These are phyloP conservation scores for Candida ortonii DNA, from an alignment of 805 yeast genomes.

Conservation along the genomic window DNA sequence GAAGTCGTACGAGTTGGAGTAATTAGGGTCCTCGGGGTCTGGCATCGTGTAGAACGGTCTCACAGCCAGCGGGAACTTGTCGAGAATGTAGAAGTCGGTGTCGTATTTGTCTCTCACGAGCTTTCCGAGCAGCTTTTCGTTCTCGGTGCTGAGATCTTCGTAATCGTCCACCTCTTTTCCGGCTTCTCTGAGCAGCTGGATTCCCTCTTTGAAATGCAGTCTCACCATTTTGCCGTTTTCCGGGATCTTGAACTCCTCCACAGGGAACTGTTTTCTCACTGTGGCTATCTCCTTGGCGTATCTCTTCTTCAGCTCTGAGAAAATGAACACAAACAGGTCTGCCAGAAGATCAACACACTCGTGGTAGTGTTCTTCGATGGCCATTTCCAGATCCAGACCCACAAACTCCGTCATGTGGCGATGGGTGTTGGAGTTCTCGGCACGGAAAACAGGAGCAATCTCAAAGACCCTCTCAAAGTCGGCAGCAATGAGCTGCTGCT, in stretches of 20 bases:
- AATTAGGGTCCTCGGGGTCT: slow-evolving; percentile 84
- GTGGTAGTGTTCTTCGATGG: slow-evolving; percentile 96
- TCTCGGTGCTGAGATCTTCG: slow-evolving; percentile 90
- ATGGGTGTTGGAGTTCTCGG: slow-evolving; percentile 98
- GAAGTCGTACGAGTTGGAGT: slow-evolving; percentile 97
- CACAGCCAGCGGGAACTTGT: slow-evolving; percentile 94
- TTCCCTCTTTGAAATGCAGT: slow-evolving; percentile 87
- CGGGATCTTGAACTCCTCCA: slow-evolving; percentile 95
- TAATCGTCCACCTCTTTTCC: slow-evolving; percentile 85
- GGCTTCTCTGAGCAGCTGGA: slow-evolving; percentile 76
- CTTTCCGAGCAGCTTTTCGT: slow-evolving; percentile 90
- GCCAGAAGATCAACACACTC: slow-evolving; percentile 67
- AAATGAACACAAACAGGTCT: slow-evolving; percentile 78
- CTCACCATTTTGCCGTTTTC: slow-evolving; percentile 91
- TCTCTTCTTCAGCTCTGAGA: slow-evolving; percentile 76
- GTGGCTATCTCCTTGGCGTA: slow-evolving; percentile 80
- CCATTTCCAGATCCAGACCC: slow-evolving; percentile 97
- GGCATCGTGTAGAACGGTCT: slow-evolving; percentile 99
- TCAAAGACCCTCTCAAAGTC: slow-evolving; percentile 97
- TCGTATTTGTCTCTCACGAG: slow-evolving; percentile 90
- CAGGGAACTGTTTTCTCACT: slow-evolving; percentile 94
- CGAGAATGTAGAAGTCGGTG: slow-evolving; percentile 96
- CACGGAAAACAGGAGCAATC: slow-evolving; percentile 97
- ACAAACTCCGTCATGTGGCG: slow-evolving; percentile 99
- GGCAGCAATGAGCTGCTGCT: slow-evolving; percentile 96